These are phyloP conservation scores for Puccinia coronata DNA, from an alignment of 1,284 basidiomycete species.

Conservation along the genomic window DNA sequence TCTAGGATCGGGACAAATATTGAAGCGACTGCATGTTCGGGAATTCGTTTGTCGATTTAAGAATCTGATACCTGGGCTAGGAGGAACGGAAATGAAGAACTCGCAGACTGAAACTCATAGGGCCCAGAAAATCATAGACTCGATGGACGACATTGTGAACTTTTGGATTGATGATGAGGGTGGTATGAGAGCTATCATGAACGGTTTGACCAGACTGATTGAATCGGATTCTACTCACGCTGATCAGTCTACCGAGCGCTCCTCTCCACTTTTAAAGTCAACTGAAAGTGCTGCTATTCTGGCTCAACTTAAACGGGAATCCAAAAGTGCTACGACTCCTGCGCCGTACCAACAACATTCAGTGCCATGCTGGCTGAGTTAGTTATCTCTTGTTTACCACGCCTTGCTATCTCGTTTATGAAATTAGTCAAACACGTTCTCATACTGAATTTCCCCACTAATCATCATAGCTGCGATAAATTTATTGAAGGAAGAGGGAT, in stretches of 20 bases:
- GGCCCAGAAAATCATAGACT: conserved; percentile 46
- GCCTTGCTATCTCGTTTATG: neutral
- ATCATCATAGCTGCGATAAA: conserved; percentile 27
- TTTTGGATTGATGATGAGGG: conserved; percentile 51
- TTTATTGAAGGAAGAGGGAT: conserved; percentile 40
- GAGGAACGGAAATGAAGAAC: conserved; percentile 19
- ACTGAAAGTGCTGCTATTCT: conserved; percentile 14
- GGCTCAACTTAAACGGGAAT: conserved; percentile 44
- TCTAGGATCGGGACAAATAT: conserved; percentile 37
- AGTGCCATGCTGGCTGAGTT: conserved; percentile 41
- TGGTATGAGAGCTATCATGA: conserved; percentile 44
- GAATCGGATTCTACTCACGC: conserved; percentile 9
- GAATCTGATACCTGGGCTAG: conserved; percentile 44
- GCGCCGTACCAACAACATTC: conserved; percentile 36
- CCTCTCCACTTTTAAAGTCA: conserved; percentile 19
- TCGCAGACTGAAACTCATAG: conserved; percentile 39
- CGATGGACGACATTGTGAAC: conserved; percentile 50
- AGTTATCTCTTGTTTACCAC: conserved; percentile 1
- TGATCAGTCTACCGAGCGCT: neutral
- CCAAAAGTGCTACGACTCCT: conserved; percentile 2
- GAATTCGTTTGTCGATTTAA: conserved; percentile 49
- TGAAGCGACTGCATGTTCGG: conserved; percentile 29
- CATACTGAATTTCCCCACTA: neutral
- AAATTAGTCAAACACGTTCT: neutral
- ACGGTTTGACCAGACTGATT: conserved; percentile 35